A percentile compares a stretch with the other conserved stretches of the same genome.
Conservation (phyloP, 2,329 filamentous ascomycete genomes). For the Hysterium pulicare region DNA sequence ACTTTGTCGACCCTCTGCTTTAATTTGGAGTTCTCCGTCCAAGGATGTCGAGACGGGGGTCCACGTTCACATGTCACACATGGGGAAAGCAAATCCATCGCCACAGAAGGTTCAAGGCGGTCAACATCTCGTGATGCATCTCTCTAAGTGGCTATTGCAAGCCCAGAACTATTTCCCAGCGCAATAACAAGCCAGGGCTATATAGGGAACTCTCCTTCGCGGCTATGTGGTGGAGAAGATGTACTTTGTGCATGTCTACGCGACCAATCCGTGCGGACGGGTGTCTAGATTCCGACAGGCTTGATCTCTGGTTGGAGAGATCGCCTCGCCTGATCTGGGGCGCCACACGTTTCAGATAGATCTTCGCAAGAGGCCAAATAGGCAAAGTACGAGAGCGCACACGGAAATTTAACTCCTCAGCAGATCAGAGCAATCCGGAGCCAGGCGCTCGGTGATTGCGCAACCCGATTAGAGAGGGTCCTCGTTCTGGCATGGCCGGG, state of each 20-base stretch:
- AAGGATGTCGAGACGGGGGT: not conserved
- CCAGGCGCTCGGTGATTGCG: slow-evolving; percentile 40
- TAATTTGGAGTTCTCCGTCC: not conserved
- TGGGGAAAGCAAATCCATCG: no score
- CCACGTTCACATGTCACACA: not conserved
- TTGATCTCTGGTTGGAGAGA: slow-evolving; percentile 25
- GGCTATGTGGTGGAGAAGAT: not conserved
- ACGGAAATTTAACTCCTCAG: slow-evolving; percentile 34
- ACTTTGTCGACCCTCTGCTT: not conserved
- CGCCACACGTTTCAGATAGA: slow-evolving; percentile 34
- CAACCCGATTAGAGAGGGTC: slow-evolving; percentile 18
- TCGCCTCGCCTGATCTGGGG: slow-evolving; percentile 27
- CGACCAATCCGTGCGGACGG: slow-evolving; percentile 16
- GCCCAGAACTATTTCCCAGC: no score
- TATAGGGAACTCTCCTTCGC: no score
- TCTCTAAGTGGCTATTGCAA: no score
- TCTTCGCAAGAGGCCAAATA: slow-evolving; percentile 23
- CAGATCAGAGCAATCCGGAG: slow-evolving; percentile 26
- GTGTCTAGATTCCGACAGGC: slow-evolving; percentile 17
- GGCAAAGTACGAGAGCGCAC: slow-evolving; percentile 27
- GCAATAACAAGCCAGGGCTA: no score
- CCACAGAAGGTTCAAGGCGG: no score
- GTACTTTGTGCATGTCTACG: slow-evolving; percentile 2
- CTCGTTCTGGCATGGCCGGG: not conserved
- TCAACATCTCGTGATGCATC: no score